Evolutionary conservation across 257 asterid genomes (phyloP).

Genomic region (Nemophila menziesii): DNA sequence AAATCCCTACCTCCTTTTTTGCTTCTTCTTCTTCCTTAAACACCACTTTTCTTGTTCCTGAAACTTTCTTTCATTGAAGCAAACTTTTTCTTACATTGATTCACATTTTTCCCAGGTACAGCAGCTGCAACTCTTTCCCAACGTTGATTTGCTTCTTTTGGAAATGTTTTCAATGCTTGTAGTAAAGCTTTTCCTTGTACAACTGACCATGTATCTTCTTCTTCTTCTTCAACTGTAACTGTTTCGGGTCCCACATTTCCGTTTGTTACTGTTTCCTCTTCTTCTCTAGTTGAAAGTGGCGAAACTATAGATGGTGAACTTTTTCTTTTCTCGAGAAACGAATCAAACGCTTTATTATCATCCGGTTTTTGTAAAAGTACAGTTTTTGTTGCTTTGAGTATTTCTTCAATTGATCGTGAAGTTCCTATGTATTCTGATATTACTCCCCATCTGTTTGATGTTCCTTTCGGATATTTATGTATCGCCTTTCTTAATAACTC

Average conservation of each 20-base stretch:
- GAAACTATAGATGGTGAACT: slow-evolving; percentile 61
- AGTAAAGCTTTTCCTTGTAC: slow-evolving; percentile 72
- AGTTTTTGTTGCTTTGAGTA: slow-evolving; percentile 88
- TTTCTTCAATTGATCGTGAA: slow-evolving; percentile 80
- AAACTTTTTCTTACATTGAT: slow-evolving; percentile 68
- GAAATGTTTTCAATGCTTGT: slow-evolving; percentile 82
- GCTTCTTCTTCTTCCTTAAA: no score
- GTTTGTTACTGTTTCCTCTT: slow-evolving; percentile 23
- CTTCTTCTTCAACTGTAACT: slow-evolving; percentile 27
- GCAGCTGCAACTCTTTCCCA: slow-evolving; percentile 90
- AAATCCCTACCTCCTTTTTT: no score
- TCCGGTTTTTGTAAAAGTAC: slow-evolving; percentile 94
- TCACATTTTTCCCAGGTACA: slow-evolving; percentile 64
- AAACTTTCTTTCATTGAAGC: slow-evolving; percentile 61
- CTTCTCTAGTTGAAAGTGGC: slow-evolving; percentile 84
- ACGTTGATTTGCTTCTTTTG: slow-evolving; percentile 67
- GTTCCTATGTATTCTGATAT: slow-evolving; percentile 86
- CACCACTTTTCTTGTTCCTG: slow-evolving; percentile 68
- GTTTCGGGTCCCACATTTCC: slow-evolving; percentile 17
- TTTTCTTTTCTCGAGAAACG: slow-evolving; percentile 93
- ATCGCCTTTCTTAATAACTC: slow-evolving; percentile 83
- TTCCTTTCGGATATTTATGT: slow-evolving; percentile 85
- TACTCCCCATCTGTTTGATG: slow-evolving; percentile 95
- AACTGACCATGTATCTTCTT: slow-evolving; percentile 67
- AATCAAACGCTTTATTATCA: slow-evolving; percentile 80